phyloP scores from a whole-genome alignment of 139 green algal species.

The Chlorella sp. region DNA sequence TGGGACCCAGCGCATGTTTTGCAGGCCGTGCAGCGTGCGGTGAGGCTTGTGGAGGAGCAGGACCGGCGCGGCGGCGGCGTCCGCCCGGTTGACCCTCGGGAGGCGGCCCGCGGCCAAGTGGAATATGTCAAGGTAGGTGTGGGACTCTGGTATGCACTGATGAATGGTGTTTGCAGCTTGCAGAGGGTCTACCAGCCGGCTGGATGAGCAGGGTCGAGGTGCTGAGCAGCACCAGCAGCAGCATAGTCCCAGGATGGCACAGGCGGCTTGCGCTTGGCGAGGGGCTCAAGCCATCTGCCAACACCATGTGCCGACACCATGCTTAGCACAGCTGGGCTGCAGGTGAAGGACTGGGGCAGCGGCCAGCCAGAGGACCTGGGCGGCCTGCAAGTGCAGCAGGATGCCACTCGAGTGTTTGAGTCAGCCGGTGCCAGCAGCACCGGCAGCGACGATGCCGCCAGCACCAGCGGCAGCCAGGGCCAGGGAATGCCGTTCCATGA shows the following conservation, averaged over 20 bases:
- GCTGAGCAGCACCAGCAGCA: too few relatives aligned
- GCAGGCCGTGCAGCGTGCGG: constrained; percentile 26
- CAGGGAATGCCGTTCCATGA: constrained; percentile 17
- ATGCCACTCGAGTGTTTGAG: too few relatives aligned
- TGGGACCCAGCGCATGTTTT: not conserved
- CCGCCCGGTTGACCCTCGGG: constrained; percentile 10
- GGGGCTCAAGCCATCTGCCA: too few relatives aligned
- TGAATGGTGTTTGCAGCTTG: too few relatives aligned
- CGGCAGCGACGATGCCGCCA: too few relatives aligned
- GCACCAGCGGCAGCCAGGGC: not conserved
- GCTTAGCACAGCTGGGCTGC: not conserved
- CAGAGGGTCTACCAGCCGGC: too few relatives aligned
- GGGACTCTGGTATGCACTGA: not conserved
- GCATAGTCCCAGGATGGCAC: too few relatives aligned
- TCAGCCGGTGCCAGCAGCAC: too few relatives aligned
- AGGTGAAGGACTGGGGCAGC: constrained; percentile 35
- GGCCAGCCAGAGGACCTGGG: constrained; percentile 9
- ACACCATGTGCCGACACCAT: not conserved
- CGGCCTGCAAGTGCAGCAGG: not conserved
- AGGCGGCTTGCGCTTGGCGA: too few relatives aligned
- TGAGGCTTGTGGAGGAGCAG: constrained; percentile 28
- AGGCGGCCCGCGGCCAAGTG: constrained; percentile 15
- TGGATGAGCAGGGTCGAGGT: too few relatives aligned
- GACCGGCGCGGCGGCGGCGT: not conserved
- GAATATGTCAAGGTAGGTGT: constrained; percentile 19